Evolutionary conservation across 805 yeast species (phyloP).

Genomic region (Zygotorulaspora danielsina): DNA sequence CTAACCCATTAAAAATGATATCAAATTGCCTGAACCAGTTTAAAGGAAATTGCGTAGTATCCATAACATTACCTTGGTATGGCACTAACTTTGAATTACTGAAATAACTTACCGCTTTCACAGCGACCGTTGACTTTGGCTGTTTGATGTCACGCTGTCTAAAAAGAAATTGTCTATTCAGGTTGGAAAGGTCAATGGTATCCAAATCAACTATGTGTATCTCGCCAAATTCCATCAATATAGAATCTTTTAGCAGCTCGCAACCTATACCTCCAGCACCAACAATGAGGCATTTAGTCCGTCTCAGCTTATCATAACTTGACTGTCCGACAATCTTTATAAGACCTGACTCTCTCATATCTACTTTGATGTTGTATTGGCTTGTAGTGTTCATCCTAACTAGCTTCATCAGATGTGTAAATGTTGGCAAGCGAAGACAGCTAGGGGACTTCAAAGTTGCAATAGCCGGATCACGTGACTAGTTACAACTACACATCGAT

Average conservation of each 20-base stretch:
- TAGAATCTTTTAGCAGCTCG: slow-evolving; percentile 76
- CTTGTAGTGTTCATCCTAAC: no score
- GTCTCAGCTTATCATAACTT: slow-evolving; percentile 24
- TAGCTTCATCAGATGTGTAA: no score
- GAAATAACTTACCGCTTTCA: slow-evolving; percentile 72
- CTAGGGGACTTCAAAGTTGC: no score
- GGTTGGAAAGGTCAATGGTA: slow-evolving; percentile 86
- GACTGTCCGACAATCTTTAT: slow-evolving; percentile 28
- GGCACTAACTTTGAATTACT: slow-evolving; percentile 64
- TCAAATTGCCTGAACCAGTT: slow-evolving; percentile 75
- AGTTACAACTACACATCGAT: no score
- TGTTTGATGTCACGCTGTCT: slow-evolving; percentile 85
- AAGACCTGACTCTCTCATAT: slow-evolving; percentile 25
- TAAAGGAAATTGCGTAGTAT: slow-evolving; percentile 61
- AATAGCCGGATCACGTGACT: no score
- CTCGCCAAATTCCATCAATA: slow-evolving; percentile 76
- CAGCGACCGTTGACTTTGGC: slow-evolving; percentile 82
- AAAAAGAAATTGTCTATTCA: slow-evolving; percentile 90
- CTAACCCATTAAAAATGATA: slow-evolving; percentile 85
- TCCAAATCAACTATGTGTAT: slow-evolving; percentile 92
- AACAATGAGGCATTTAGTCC: slow-evolving; percentile 66
- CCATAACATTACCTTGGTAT: slow-evolving; percentile 86
- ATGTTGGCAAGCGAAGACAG: no score
- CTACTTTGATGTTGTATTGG: no score
- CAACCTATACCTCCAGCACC: slow-evolving; percentile 99